Conservation (phyloP, 345 rosid species). For the Xanthoceras sorbifolium region DNA sequence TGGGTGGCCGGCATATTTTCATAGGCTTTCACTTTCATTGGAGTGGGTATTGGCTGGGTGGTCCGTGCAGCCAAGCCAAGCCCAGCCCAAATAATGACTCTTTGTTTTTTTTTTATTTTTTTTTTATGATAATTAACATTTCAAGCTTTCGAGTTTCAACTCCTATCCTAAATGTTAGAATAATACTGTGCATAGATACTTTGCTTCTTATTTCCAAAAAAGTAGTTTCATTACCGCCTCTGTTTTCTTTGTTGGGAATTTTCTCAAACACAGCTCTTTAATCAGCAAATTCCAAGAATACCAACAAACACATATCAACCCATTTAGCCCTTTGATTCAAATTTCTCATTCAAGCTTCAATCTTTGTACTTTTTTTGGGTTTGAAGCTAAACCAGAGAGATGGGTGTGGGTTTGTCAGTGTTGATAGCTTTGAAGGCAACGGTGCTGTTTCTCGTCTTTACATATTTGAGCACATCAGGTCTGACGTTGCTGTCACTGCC, state of each 20-base stretch:
- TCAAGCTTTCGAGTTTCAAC: too few relatives aligned
- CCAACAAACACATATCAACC: too few relatives aligned
- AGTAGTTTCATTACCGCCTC: too few relatives aligned
- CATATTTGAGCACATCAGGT: conserved; percentile 31
- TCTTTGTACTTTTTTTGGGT: neutral
- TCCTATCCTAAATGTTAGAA: too few relatives aligned
- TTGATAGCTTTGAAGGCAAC: conserved; percentile 44
- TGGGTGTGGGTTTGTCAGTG: conserved; percentile 61
- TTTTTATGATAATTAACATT: too few relatives aligned
- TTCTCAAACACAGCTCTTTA: too few relatives aligned
- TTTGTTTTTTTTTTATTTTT: too few relatives aligned
- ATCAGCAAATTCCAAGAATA: too few relatives aligned
- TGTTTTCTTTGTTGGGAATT: too few relatives aligned
- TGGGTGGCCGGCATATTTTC: too few relatives aligned
- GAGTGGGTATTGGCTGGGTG: neutral
- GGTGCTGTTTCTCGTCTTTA: conserved; percentile 32
- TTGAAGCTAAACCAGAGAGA: neutral
- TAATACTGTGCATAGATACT: too few relatives aligned
- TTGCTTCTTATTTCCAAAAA: too few relatives aligned
- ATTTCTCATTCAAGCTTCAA: neutral
- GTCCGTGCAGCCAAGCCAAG: neutral
- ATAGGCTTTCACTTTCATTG: neutral
- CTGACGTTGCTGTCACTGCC: conserved; percentile 42
- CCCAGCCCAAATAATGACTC: neutral
- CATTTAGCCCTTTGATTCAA: neutral